Evolutionary conservation across 208 protist species (phyloP).

Genomic region (Leishmania aethiopica): DNA sequence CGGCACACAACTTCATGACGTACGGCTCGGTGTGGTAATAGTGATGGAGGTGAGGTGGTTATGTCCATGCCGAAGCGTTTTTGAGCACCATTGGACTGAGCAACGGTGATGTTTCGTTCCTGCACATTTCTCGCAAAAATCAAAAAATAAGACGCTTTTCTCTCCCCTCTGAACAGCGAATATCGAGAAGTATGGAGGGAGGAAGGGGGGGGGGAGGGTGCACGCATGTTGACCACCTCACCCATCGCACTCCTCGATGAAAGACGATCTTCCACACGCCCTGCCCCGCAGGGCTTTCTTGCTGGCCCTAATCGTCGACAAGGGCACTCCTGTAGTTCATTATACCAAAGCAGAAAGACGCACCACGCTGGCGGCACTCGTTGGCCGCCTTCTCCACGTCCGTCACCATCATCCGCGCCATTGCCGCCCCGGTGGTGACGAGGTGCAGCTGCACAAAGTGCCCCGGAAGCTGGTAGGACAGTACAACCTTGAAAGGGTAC

Average conservation of each 20-base stretch:
- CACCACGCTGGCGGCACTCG: constrained; percentile 32
- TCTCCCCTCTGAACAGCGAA: neutral
- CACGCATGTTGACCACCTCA: neutral
- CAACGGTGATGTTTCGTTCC: neutral
- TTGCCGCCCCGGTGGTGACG: constrained; percentile 29
- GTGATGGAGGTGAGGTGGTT: neutral
- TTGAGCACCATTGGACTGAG: neutral
- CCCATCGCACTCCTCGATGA: neutral
- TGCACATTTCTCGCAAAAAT: neutral
- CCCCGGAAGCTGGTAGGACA: constrained; percentile 39
- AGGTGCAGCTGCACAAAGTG: constrained; percentile 35
- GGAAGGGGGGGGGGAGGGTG: neutral
- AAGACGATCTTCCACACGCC: neutral
- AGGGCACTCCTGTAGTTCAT: constrained; percentile 37
- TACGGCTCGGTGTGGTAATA: neutral
- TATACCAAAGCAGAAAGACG: constrained; percentile 38
- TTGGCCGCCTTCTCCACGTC: constrained; percentile 31
- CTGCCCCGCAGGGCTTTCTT: neutral
- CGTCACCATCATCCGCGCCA: constrained; percentile 30
- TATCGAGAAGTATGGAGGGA: neutral
- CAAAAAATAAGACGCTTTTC: neutral
- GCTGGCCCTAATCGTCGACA: neutral
- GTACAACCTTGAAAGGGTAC: constrained; percentile 46
- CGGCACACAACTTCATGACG: neutral
- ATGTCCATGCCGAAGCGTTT: neutral